Conservation (phyloP, 2,329 filamentous ascomycete species). For the Talaromyces albobiverticillius region DNA sequence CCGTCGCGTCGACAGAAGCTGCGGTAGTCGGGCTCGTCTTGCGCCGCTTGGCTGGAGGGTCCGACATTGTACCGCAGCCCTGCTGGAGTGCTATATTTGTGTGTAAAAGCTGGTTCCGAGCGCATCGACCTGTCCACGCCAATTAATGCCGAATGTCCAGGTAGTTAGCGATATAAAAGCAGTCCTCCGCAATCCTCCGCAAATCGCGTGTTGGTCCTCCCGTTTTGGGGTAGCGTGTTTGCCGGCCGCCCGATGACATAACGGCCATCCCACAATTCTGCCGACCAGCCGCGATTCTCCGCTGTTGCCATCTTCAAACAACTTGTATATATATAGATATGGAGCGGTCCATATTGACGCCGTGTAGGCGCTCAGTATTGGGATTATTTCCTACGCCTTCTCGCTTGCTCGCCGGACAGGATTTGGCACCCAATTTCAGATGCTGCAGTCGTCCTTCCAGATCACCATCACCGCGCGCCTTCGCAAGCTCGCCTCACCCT, state of each 20-base stretch:
- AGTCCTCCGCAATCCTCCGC: no score
- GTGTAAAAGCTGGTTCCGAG: neutral
- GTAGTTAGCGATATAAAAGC: constrained; percentile 18
- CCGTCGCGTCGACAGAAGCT: constrained; percentile 41
- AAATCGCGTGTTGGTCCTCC: no score
- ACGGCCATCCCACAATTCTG: constrained; percentile 14
- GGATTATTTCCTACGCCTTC: neutral
- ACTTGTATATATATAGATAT: neutral
- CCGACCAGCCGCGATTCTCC: constrained; percentile 15
- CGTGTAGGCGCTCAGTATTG: constrained; percentile 1
- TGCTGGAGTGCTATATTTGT: neutral
- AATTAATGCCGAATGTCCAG: neutral
- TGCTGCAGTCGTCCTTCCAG: neutral
- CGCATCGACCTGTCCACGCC: constrained; percentile 17
- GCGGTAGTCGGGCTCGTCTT: constrained; percentile 58
- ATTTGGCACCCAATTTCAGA: neutral
- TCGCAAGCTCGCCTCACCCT: neutral
- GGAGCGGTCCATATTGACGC: constrained; percentile 1
- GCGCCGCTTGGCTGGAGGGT: constrained; percentile 62
- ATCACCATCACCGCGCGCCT: constrained; percentile 13
- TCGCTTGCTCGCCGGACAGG: neutral
- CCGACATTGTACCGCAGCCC: constrained; percentile 43
- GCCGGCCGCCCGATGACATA: constrained; percentile 38
- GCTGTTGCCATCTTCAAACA: neutral
- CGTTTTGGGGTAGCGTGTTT: constrained; percentile 1